A percentile compares a stretch with the other conserved stretches of the same genome.
These are phyloP conservation scores for Triticum urartu DNA, from an alignment of 176 grass and related monocot species.

Conservation along the genomic window DNA sequence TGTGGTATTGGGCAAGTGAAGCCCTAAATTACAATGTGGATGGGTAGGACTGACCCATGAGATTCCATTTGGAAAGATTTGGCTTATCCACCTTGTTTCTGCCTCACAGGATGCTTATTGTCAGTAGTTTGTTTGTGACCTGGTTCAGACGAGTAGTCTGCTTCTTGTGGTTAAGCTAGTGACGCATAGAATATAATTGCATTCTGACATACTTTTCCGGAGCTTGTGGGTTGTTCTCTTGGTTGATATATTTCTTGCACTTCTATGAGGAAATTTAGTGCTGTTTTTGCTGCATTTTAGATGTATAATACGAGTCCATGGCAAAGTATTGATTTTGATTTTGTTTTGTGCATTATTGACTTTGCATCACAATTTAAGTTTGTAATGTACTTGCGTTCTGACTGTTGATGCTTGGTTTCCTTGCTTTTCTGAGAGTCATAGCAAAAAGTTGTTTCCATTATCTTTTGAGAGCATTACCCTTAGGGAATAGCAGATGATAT, in stretches of 20 bases:
- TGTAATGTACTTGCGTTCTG: background rate
- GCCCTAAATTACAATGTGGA: conserved; percentile 23
- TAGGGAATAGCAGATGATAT: background rate
- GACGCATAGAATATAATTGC: background rate
- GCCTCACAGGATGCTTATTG: background rate
- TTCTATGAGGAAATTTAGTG: background rate
- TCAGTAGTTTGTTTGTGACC: background rate
- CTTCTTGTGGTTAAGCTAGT: background rate
- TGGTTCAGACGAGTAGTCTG: background rate
- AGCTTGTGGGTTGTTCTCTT: background rate
- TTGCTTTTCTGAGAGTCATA: background rate
- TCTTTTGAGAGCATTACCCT: background rate
- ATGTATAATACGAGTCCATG: background rate
- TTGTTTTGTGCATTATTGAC: background rate
- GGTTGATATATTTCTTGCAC: background rate
- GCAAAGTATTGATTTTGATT: background rate
- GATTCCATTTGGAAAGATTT: background rate
- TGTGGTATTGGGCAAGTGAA: background rate
- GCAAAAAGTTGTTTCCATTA: background rate
- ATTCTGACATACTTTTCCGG: background rate
- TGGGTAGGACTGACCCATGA: background rate
- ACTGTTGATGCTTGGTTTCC: background rate
- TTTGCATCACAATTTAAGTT: background rate
- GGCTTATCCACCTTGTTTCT: background rate
- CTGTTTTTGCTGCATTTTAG: background rate